A percentile compares a stretch with the other conserved stretches of the same genome.
Evolutionary conservation across 2,329 filamentous ascomycete species (phyloP).

Genomic region (Penicillium nordicum): DNA sequence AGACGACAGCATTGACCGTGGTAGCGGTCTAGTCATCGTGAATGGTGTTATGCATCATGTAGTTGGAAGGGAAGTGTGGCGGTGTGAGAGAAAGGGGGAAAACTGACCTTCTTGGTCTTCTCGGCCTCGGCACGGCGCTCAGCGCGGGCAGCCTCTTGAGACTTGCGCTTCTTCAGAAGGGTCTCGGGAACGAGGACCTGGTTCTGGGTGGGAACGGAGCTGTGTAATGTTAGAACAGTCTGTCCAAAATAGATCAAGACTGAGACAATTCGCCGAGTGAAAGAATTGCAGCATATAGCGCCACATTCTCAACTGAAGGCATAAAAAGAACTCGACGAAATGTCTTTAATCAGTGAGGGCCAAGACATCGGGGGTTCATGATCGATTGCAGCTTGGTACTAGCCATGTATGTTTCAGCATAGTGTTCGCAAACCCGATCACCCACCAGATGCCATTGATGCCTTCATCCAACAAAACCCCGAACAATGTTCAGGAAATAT

Average conservation of each 20-base stretch:
- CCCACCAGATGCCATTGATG: constrained; percentile 36
- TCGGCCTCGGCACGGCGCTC: constrained; percentile 74
- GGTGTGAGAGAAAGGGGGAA: background rate
- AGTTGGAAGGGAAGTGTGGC: constrained; percentile 28
- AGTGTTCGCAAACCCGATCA: constrained; percentile 26
- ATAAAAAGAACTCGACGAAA: constrained; percentile 71
- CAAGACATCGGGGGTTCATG: constrained; percentile 17
- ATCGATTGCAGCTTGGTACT: constrained; percentile 21
- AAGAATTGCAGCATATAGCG: constrained; percentile 85
- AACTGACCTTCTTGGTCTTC: constrained; percentile 84
- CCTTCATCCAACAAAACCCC: constrained; percentile 77
- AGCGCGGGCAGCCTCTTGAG: constrained; percentile 97
- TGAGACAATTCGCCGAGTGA: constrained; percentile 70
- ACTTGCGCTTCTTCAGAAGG: constrained; percentile 99
- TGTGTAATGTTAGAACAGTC: constrained; percentile 73
- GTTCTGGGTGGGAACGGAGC: constrained; percentile 88
- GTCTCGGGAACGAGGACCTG: constrained; percentile 98
- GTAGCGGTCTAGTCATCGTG: constrained; percentile 75
- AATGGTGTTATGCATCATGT: constrained; percentile 80
- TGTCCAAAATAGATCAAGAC: constrained; percentile 60
- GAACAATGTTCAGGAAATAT: constrained; percentile 50
- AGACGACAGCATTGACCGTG: constrained; percentile 89
- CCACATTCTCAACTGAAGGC: constrained; percentile 79
- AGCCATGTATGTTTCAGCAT: constrained; percentile 28
- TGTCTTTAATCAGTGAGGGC: constrained; percentile 75